Evolutionary conservation across 306 rosid species (phyloP), one percentile per base, ranked within the genome.

Genomic region (Arachis hypogaea): DNA sequence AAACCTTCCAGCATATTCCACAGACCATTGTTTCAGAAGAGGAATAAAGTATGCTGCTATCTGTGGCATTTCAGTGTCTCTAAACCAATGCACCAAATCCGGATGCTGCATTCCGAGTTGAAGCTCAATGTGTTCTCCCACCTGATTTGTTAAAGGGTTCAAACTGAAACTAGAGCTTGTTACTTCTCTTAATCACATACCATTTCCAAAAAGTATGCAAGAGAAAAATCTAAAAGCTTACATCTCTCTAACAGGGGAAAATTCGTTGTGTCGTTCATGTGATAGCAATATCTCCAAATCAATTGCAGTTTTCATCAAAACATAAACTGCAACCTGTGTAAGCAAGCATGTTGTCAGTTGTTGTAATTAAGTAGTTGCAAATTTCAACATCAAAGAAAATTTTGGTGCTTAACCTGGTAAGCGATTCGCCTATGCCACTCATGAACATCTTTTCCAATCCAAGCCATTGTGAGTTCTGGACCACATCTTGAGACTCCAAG

Each of bases 1-100:
- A 70, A 81, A 88, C 93, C 96, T 88, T 88, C 96, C 93, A 10
- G 93, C 91, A 73, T 90, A 90, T 58, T 90, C 88, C 89, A 79
- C 57, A 36, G 96, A 84, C 91, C 88, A 90, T 75, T 82, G 81
- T 59, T 84, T 90, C 22, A 88, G 80, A 83, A 86, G 81, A 65
- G 93, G 89, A 79, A 59, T n/a, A 75, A 90, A 84, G 79, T 79
- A 86, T 70, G 82, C 83, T 16, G 83, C 80, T 56, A 88, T 72
- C 11, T 36, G 86, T 0, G 88, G 88, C 60, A 81, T 73, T 71
- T 88, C 91, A 12, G 62, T 74, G 68, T 55, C 83, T 67, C 76
- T 69, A 82, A 90, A 90, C 96, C 93, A 90, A 63, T 82, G 83
- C 28, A 78, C 83, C 63, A 90, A 78, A 62, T 72, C 71, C 46